These are phyloP conservation scores for Talaromyces liani DNA, from an alignment of 495 filamentous ascomycete genomes.

Conservation along the genomic window DNA sequence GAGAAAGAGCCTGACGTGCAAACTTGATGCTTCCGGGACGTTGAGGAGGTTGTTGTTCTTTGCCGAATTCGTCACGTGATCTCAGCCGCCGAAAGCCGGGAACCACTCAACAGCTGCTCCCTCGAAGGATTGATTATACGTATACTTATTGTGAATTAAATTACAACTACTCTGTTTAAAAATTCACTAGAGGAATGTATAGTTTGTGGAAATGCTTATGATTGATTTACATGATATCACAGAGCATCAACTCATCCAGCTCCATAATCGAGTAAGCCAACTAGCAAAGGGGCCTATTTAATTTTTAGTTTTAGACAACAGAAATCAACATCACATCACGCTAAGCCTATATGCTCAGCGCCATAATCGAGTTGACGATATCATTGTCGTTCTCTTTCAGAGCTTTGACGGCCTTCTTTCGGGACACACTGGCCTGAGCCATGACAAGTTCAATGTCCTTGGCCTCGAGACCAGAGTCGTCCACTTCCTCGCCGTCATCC, in stretches of 20 bases:
- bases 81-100: neutral
- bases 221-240: neutral
- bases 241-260: neutral
- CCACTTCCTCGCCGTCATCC: slow-evolving; percentile 92
- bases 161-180: no score
- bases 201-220: no score
- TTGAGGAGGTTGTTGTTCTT: slow-evolving; percentile 33
- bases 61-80: slow-evolving; percentile 31
- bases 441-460: slow-evolving; percentile 99
- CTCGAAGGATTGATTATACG: no score
- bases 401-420: slow-evolving; percentile 98
- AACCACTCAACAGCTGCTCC: neutral
- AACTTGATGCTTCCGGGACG: slow-evolving; percentile 19
- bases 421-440: slow-evolving; percentile 90
- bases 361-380: slow-evolving; percentile 99
- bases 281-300: neutral
- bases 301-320: neutral
- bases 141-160: no score
- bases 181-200: no score
- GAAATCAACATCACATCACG: neutral
- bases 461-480: slow-evolving; percentile 85
- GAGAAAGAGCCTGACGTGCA: slow-evolving; percentile 35
- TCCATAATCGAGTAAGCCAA: neutral
- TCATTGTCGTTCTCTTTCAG: slow-evolving; percentile 99
- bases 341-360: slow-evolving; percentile 76